Percentiles rank a stretch among this genome's conserved stretches.
phyloP scores from a whole-genome alignment of 352 stramenopile genomes.

The Phytopythium sindhum region DNA sequence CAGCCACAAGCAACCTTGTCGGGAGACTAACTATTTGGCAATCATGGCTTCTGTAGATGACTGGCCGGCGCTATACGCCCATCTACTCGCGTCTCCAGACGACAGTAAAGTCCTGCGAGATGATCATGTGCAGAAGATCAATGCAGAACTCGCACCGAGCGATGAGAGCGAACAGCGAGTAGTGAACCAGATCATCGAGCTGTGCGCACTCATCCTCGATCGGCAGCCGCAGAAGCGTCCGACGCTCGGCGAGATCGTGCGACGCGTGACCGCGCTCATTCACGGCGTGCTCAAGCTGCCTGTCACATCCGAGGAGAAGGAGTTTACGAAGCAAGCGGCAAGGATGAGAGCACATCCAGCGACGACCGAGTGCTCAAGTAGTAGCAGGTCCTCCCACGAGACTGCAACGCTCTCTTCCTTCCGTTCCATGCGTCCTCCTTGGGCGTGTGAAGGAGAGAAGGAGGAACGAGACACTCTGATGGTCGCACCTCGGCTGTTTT shows the following conservation, averaged over 20 bases:
- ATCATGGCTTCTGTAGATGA: conserved; percentile 37
- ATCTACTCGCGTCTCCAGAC: conserved; percentile 39
- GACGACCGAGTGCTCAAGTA: neutral
- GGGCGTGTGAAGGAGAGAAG: neutral
- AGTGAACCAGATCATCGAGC: conserved; percentile 17
- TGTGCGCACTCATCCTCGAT: conserved; percentile 32
- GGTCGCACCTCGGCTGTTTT: conserved; percentile 37
- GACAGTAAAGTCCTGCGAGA: conserved; percentile 26
- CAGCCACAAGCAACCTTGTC: neutral
- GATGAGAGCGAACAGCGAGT: conserved; percentile 27
- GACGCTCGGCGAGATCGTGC: conserved; percentile 17
- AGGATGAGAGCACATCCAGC: neutral
- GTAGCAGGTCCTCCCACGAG: neutral
- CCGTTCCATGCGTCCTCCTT: neutral
- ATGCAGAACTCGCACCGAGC: conserved; percentile 22
- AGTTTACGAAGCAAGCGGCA: conserved; percentile 9
- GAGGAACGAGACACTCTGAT: neutral
- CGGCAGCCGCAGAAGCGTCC: conserved; percentile 22
- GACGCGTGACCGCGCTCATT: conserved; percentile 20
- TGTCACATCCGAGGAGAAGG: conserved; percentile 20
- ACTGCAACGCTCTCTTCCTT: neutral
- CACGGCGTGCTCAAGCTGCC: conserved; percentile 25
- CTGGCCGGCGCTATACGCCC: conserved; percentile 55
- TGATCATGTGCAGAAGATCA: conserved; percentile 40
- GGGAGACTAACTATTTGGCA: neutral